Evolutionary conservation across 2,329 filamentous ascomycete genomes (phyloP), one percentile per base, ranked within the genome.

Genomic region (Capronia americana): DNA sequence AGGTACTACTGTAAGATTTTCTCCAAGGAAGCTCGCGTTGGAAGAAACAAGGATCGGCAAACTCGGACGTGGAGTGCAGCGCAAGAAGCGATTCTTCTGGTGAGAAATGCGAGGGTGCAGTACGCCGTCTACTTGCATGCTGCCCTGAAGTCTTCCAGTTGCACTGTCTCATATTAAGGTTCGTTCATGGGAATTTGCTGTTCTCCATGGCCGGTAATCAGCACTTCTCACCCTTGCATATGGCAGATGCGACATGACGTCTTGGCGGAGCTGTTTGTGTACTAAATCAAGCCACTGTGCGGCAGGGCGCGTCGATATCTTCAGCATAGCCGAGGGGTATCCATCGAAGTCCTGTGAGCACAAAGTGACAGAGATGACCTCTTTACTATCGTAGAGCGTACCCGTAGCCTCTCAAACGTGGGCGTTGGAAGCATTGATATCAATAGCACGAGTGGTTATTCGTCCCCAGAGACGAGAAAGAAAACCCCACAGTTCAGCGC

Each of bases 191-290:
- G 58, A 61, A 38, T 61, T 20, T 61, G 23, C 24, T 17, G 30
- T 53, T 61, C 32, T 61, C 46, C 58, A 61, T 61, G 46, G 26
- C n/a, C 55, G 12, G 11, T 57, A 41, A 23, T 17, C 20, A n/a
- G 10, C 58, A 38, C 57, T 26, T 53, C 30, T 53, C 28, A 38
- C 20, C 28, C 32, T 61, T 8, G 30, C n/a, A 30, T n/a, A 10
- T 53, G 44, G 28, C n/a, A 53, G 34, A 54, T 51, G 58, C 30
- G 58, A 28, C n/a, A 61, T 61, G 46, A 61, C 58, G 58, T 54
- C 32, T 53, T 53, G 5, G 57, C 24, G 28, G 24, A 34, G 23
- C 20, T 51, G 20, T 1, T 5, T 12, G 24, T 24, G 23, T 20
- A 26, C 48, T 51, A 51, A 51, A 24, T 51, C 23, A 51, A 51